Evolutionary conservation across 495 filamentous ascomycete species (phyloP), one percentile per base, ranked within the genome.

Genomic region (Beverwykella pulmonaria): DNA sequence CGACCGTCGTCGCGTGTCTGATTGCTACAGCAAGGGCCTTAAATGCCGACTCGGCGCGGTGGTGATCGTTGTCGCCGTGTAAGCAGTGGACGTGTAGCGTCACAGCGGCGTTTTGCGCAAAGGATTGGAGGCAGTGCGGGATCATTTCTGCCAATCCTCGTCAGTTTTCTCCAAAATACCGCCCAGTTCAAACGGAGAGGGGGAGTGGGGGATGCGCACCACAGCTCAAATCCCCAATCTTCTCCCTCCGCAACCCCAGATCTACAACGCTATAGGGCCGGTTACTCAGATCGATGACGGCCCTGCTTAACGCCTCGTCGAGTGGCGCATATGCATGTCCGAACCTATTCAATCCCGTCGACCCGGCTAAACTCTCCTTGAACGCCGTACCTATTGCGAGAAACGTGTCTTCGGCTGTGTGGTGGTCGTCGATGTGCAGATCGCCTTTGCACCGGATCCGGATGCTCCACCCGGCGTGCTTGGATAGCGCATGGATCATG

Each of bases 351-450:
- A 97, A 84, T 7, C 94, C 95, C 50, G 86, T 81, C 10, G 90
- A 88, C 17, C 84, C 81, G 59, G 88, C 87, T 27, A 98, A 85
- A 19, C 92, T 88, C 46, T 81, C 73, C 53, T 88, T 88, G 80
- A 98, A 96, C 32, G 93, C 92, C 56, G 80, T 79, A 44, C 94
- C 94, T 49, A 98, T 87, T 20, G 92, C 91, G 67, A 98, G 87
- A 82, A 91, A 94, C 57, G 89, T 90, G 80, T 98, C 94, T 86
- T 98, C 94, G 61, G 93, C 88, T 5, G 93, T 96, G 82, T 98
- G 94, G 81, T 98, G 94, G 83, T 98, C 94, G 80, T 98, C 94
- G 79, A 98, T 97, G 80, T 93, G 89, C 25, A 98, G 75, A 80
- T 98, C 94, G 19, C 94, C 94, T 75, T 87, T 84, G 72, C 91